Conservation (phyloP, 108 stramenopile genomes). For the Nitzschia sp. region DNA sequence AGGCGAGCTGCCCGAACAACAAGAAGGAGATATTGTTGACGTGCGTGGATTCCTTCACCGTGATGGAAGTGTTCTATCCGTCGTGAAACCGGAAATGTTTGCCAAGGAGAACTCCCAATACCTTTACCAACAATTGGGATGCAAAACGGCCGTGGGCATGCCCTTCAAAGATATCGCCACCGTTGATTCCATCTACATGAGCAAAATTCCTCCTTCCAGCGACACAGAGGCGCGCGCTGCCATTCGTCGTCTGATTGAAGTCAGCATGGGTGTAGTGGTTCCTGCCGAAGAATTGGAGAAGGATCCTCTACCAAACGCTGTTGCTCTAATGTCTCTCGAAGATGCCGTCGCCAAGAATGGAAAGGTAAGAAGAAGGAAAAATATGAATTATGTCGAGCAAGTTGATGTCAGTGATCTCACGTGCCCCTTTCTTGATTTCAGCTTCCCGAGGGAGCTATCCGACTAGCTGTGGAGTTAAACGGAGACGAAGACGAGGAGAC, state of each 20-base stretch:
- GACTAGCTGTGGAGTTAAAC: slow-evolving; percentile 81
- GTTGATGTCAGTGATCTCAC: not conserved
- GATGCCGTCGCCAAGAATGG: slow-evolving; percentile 78
- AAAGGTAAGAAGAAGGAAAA: slow-evolving; percentile 51
- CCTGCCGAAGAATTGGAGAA: slow-evolving; percentile 85
- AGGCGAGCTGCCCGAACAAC: slow-evolving; percentile 68
- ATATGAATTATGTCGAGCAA: too few species aligned
- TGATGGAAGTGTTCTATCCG: slow-evolving; percentile 83
- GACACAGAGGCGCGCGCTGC: slow-evolving; percentile 79
- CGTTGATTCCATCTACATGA: slow-evolving; percentile 83
- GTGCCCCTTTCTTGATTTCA: slow-evolving; percentile 15
- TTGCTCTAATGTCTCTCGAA: slow-evolving; percentile 82
- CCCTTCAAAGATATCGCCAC: slow-evolving; percentile 98
- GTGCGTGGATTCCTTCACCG: slow-evolving; percentile 83
- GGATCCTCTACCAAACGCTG: slow-evolving; percentile 89
- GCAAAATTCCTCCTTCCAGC: slow-evolving; percentile 66
- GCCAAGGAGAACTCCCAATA: slow-evolving; percentile 74
- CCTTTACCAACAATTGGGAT: slow-evolving; percentile 87
- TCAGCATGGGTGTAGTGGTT: slow-evolving; percentile 89
- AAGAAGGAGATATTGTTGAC: slow-evolving; percentile 85
- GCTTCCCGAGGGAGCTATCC: slow-evolving; percentile 86
- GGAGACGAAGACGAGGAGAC: slow-evolving; percentile 78
- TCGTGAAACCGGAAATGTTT: slow-evolving; percentile 83
- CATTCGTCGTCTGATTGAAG: slow-evolving; percentile 89
- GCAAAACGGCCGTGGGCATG: slow-evolving; percentile 96